Base-by-base conservation (phyloP, 768 basidiomycete species). In the Rhodotorula graminis region DNA sequence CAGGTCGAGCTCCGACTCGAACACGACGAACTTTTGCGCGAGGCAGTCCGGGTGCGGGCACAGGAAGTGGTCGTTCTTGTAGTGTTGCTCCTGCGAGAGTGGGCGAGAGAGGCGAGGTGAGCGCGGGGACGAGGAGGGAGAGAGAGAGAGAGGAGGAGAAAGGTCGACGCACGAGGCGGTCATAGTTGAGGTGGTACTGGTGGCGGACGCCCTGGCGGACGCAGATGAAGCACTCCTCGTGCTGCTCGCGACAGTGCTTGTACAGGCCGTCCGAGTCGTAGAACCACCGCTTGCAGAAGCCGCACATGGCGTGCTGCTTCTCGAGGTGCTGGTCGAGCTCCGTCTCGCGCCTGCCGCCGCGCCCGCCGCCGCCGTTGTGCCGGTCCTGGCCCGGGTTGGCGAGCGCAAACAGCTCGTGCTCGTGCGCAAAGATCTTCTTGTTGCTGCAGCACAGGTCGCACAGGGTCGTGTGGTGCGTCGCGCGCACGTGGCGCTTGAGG, bases 171-270 rank as follows among this genome's bases (percentile, higher is more conserved):
- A 99, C 80, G 94, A 99, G 82, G 90, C 92, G 56, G 84, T 99
- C 79, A 95, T 99, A 95, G 89, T 94, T 8, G 94, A 96, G 85
- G 83, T 84, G 85, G 97, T 99, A 96, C 90, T 93, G 78, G 87
- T 93, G 67, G 83, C 97, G 67, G 92, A 96, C 86, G 42, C 89
- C 85, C 79, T 92, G 92, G 47, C 69, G 55, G 1, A 73, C 58
- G 81, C 96, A 99, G 23, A 99, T 81, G 76, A 96, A 96, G 80
- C 95, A 98, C 78, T 98, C 94, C 81, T 99, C 95, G 82, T 99
- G 95, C 61, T 84, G 84, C 79, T 93, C 89, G 64, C 94, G 87
- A 89, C 97, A 91, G 80, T 99, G 96, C 33, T 88, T 83, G 80
- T 88, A 96, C n/a, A 97, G 82, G 77, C 93, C 93, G 78, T 98